A percentile compares a stretch with the other conserved stretches of the same genome.
These are phyloP conservation scores for Piper longum DNA, from an alignment of 164 flowering plant genomes.

Conservation along the genomic window DNA sequence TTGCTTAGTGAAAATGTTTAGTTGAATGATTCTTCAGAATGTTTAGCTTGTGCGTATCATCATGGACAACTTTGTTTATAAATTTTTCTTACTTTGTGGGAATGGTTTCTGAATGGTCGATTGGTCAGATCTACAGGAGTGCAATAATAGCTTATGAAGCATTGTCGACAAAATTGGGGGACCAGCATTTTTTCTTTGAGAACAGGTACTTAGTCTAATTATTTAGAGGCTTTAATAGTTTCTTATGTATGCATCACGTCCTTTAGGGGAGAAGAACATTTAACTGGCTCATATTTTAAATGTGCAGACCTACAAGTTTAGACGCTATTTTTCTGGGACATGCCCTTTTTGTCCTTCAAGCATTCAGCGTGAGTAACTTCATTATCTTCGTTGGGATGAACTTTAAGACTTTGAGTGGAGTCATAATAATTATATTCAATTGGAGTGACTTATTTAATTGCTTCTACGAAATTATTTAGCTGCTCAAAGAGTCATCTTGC, in stretches of 20 bases:
- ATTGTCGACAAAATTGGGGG: slow-evolving; percentile 60
- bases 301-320: slow-evolving; percentile 76
- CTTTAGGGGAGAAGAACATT: background rate
- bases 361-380: slow-evolving; percentile 61
- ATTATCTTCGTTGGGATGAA: background rate
- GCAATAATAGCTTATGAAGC: slow-evolving; percentile 67
- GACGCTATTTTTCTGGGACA: slow-evolving; percentile 81
- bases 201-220: slow-evolving; percentile 30
- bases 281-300: slow-evolving; percentile 2
- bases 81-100: background rate
- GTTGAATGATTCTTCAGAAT: no score
- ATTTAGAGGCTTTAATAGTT: background rate
- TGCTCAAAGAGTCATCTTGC: no score
- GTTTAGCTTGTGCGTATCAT: background rate
- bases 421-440: no score
- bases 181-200: slow-evolving; percentile 52
- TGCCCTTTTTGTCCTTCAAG: slow-evolving; percentile 57
- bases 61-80: background rate
- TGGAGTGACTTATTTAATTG: no score
- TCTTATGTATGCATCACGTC: no score
- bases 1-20: no score
- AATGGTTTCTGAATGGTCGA: background rate
- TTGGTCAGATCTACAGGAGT: slow-evolving; percentile 57
- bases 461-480: no score
- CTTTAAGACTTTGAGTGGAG: no score